phyloP scores from a whole-genome alignment of 495 filamentous ascomycete species.

The Neurospora sp. region DNA sequence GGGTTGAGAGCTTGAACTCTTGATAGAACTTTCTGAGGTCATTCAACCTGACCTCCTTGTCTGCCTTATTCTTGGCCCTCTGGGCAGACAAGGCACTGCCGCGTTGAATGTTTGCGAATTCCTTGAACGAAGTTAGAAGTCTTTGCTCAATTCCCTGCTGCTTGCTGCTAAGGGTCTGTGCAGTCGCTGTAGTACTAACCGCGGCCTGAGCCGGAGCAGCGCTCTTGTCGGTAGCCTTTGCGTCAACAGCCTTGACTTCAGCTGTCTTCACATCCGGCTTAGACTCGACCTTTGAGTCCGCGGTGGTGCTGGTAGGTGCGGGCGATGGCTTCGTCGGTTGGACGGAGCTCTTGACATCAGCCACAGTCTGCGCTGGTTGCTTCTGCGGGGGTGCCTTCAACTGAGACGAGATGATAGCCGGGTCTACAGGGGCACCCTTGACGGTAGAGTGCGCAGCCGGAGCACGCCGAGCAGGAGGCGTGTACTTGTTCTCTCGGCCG shows the following conservation, averaged over 20 bases:
- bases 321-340: not conserved
- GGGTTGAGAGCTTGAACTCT: slow-evolving; percentile 86
- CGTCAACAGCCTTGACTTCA: slow-evolving; percentile 25
- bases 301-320: slow-evolving; percentile 16
- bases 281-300: not conserved
- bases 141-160: slow-evolving; percentile 52
- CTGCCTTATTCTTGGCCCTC: slow-evolving; percentile 61
- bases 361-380: slow-evolving; percentile 35
- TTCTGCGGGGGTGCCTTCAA: slow-evolving; percentile 39
- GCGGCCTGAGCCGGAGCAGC: slow-evolving; percentile 11
- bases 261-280: slow-evolving; percentile 4
- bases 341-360: slow-evolving; percentile 24
- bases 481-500: slow-evolving; percentile 64
- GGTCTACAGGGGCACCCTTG: slow-evolving; percentile 62
- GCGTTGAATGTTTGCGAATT: slow-evolving; percentile 53
- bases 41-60: slow-evolving; percentile 82
- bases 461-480: slow-evolving; percentile 74
- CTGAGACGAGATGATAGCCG: slow-evolving; percentile 72
- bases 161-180: not conserved
- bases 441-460: slow-evolving; percentile 63
- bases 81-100: slow-evolving; percentile 59
- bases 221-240: slow-evolving; percentile 22
- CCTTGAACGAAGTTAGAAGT: slow-evolving; percentile 68
- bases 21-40: slow-evolving; percentile 91
- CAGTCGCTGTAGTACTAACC: slow-evolving; percentile 58